Evolutionary conservation across 106 monocot species (phyloP).

Genomic region (Dioscorea zingiberensis): DNA sequence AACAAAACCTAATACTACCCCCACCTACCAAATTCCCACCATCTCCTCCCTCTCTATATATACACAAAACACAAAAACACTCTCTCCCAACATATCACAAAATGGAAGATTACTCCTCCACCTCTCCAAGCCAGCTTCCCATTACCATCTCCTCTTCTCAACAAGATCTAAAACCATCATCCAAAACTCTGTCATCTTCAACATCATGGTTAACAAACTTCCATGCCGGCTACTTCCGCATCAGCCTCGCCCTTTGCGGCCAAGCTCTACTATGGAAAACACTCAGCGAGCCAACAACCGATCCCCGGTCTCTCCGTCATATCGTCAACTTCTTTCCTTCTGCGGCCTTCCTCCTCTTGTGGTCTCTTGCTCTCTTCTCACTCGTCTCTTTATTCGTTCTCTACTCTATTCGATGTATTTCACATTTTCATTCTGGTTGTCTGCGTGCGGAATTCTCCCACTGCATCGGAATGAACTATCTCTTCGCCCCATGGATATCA

Average conservation of each 20-base stretch:
- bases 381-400: constrained; percentile 17
- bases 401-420: constrained; percentile 15
- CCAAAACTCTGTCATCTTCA: too few species aligned
- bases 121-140: too few species aligned
- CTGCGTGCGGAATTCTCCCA: constrained; percentile 22
- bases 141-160: too few species aligned
- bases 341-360: neutral
- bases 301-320: neutral
- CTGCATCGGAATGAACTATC: constrained; percentile 32
- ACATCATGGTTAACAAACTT: constrained; percentile 2
- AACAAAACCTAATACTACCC: too few species aligned
- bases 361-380: constrained; percentile 18
- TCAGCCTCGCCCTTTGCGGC: constrained; percentile 25
- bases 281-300: constrained; percentile 7
- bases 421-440: constrained; percentile 9
- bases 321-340: constrained; percentile 2
- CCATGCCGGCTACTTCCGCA: constrained; percentile 47
- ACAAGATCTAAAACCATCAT: too few species aligned
- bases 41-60: too few species aligned
- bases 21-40: too few species aligned
- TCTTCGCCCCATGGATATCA: constrained; percentile 31
- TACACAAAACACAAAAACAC: too few species aligned
- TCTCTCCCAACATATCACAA: too few species aligned
- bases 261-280: constrained; percentile 45
- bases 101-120: too few species aligned